phyloP scores from a whole-genome alignment of 148 eudicot genomes.

The Euryodendron excelsum region DNA sequence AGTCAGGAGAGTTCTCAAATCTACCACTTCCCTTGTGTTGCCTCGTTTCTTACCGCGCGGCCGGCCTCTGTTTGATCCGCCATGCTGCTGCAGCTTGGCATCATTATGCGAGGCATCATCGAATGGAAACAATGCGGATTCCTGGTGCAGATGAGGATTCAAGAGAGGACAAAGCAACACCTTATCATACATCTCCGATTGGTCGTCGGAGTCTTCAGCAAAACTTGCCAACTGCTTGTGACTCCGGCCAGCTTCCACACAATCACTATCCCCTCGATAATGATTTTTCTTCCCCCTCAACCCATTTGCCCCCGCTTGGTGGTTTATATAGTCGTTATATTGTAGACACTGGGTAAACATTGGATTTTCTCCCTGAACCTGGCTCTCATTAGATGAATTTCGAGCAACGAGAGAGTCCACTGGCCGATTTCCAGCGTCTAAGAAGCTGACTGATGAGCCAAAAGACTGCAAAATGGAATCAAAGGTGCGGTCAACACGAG shows the following conservation, averaged over 20 bases:
- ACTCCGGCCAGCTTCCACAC: conserved; percentile 28
- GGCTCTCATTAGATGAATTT: not conserved
- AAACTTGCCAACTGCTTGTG: conserved; percentile 39
- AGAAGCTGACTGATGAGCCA: conserved; percentile 21
- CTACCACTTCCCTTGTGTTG: conserved; percentile 34
- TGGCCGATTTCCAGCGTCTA: conserved; percentile 14
- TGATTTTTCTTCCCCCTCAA: conserved; percentile 38
- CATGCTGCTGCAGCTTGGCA: not conserved
- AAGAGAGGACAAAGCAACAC: conserved; percentile 25
- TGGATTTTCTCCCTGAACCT: too few species aligned
- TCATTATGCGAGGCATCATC: not conserved
- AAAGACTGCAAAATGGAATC: conserved; percentile 19
- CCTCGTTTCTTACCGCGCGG: conserved; percentile 5
- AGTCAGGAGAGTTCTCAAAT: conserved; percentile 45
- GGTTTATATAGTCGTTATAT: not conserved
- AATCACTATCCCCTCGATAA: conserved; percentile 34
- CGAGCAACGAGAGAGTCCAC: conserved; percentile 23
- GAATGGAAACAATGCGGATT: not conserved
- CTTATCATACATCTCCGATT: conserved; percentile 42
- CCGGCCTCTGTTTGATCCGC: not conserved
- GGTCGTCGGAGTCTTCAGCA: conserved; percentile 33
- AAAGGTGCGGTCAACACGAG: conserved; percentile 16
- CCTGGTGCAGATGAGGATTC: conserved; percentile 19
- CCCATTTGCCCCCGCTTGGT: not conserved
- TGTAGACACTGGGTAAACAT: not conserved